These are phyloP conservation scores for Drechslerella dactyloides DNA, from an alignment of 2,329 filamentous ascomycete species.

Conservation along the genomic window DNA sequence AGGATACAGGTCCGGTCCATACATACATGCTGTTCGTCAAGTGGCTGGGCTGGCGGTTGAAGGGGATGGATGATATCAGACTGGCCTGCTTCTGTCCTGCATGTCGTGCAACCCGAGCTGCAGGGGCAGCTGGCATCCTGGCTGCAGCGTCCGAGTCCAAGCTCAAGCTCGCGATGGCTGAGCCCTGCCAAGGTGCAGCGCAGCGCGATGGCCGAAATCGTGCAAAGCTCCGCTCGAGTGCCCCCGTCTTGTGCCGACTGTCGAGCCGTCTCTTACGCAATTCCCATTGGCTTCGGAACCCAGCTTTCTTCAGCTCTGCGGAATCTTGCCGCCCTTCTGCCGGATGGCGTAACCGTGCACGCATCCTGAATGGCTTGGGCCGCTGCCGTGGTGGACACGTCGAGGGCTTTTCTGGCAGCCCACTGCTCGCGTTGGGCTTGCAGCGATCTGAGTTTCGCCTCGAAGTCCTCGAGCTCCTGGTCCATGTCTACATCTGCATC, in stretches of 20 bases:
- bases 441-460: constrained; percentile 39
- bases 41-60: background rate
- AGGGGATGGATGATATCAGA: constrained; percentile 3
- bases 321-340: constrained; percentile 51
- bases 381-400: background rate
- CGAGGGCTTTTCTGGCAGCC: constrained; percentile 9
- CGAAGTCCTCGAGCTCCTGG: constrained; percentile 38
- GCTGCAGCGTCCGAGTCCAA: constrained; percentile 5
- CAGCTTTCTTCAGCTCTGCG: constrained; percentile 51
- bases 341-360: constrained; percentile 1
- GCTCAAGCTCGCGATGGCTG: constrained; percentile 20
- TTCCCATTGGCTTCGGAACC: constrained; percentile 53
- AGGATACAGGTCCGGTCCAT: no score
- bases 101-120: constrained; percentile 49
- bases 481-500: constrained; percentile 33
- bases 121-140: constrained; percentile 25
- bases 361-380: constrained; percentile 9
- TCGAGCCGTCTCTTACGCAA: constrained; percentile 46
- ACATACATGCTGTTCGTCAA: background rate
- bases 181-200: constrained; percentile 16
- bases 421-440: constrained; percentile 42
- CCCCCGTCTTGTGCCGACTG: background rate
- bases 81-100: background rate
- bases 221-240: background rate
- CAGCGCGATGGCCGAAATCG: background rate